These are phyloP conservation scores for Candida sojae DNA, from an alignment of 1,139 yeast genomes.

Conservation along the genomic window DNA sequence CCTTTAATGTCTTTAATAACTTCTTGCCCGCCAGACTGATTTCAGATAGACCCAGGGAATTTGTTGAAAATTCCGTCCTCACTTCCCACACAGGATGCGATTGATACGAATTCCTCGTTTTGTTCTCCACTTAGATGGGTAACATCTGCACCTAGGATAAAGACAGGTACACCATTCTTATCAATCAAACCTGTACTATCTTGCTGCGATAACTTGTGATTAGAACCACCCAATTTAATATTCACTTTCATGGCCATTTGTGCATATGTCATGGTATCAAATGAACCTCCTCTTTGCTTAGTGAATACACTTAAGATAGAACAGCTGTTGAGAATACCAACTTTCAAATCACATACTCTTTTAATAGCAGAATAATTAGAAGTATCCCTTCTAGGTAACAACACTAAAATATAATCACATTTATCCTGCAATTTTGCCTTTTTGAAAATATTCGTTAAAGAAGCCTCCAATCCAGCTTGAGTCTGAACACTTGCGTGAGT, in stretches of 20 bases:
- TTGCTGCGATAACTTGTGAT: constrained; percentile 12
- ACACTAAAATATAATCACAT: constrained; percentile 11
- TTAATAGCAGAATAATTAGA: constrained; percentile 13
- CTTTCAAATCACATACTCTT: constrained; percentile 15
- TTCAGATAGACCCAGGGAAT: constrained; percentile 15
- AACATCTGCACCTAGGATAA: constrained; percentile 17
- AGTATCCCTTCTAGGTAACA: constrained; percentile 14
- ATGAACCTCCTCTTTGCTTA: constrained; percentile 9
- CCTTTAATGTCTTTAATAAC: constrained; percentile 12
- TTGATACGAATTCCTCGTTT: constrained; percentile 12
- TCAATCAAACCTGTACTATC: constrained; percentile 13
- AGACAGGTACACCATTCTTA: constrained; percentile 11
- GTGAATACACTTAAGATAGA: constrained; percentile 12
- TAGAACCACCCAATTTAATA: constrained; percentile 16
- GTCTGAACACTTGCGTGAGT: constrained; percentile 5
- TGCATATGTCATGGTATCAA: constrained; percentile 13
- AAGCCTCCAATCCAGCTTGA: constrained; percentile 9
- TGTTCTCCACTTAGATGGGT: constrained; percentile 14
- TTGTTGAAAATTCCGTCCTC: constrained; percentile 16
- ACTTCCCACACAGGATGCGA: constrained; percentile 17
- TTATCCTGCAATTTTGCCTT: constrained; percentile 12
- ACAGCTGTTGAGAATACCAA: constrained; percentile 14
- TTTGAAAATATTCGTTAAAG: constrained; percentile 3
- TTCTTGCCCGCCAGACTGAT: constrained; percentile 15
- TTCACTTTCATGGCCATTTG: constrained; percentile 16